These are phyloP conservation scores for Xylariaceae sp. DNA, from an alignment of 2,329 filamentous ascomycete genomes.

Conservation along the genomic window DNA sequence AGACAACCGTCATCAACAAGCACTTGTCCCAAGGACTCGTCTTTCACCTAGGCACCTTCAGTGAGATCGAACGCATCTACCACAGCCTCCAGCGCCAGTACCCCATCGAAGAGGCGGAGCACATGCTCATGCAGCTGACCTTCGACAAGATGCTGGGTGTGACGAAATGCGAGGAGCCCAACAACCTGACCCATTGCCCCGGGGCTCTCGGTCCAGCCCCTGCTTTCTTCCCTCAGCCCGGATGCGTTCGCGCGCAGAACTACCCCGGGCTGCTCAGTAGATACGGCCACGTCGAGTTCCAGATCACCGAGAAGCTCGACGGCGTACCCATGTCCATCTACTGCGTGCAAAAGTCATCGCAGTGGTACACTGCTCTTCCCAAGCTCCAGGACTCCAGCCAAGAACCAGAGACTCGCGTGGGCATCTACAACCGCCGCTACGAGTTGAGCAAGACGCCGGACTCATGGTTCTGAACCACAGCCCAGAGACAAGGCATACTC, in stretches of 20 bases:
- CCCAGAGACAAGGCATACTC: slow-evolving; percentile 17
- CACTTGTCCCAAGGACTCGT: slow-evolving; percentile 27
- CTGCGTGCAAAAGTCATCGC: slow-evolving; percentile 15
- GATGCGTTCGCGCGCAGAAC: slow-evolving; percentile 25
- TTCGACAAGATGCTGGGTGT: slow-evolving; percentile 25
- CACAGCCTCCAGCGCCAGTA: slow-evolving; percentile 11
- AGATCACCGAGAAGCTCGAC: slow-evolving; percentile 31
- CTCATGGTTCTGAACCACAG: slow-evolving; percentile 20
- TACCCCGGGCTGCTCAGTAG: slow-evolving; percentile 12
- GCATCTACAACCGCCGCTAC: slow-evolving; percentile 15
- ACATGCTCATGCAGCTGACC: slow-evolving; percentile 12
- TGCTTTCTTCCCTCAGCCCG: slow-evolving; percentile 23
- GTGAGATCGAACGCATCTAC: slow-evolving; percentile 12
- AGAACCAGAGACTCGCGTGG: slow-evolving; percentile 11
- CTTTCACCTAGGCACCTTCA: slow-evolving; percentile 16
- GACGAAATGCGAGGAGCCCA: slow-evolving; percentile 21
- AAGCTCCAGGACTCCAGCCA: background rate
- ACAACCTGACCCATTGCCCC: background rate
- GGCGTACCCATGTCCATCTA: slow-evolving; percentile 29
- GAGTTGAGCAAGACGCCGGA: slow-evolving; percentile 15
- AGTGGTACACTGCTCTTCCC: slow-evolving; percentile 15
- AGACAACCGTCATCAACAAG: slow-evolving; percentile 10
- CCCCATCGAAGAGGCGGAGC: slow-evolving; percentile 7
- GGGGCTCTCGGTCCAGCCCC: slow-evolving; percentile 16
- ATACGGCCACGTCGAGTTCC: slow-evolving; percentile 12